Percentiles rank a stretch among this genome's conserved stretches.
Evolutionary conservation across 1,139 yeast genomes (phyloP).

Genomic region (Blastobotrys petasosporus): DNA sequence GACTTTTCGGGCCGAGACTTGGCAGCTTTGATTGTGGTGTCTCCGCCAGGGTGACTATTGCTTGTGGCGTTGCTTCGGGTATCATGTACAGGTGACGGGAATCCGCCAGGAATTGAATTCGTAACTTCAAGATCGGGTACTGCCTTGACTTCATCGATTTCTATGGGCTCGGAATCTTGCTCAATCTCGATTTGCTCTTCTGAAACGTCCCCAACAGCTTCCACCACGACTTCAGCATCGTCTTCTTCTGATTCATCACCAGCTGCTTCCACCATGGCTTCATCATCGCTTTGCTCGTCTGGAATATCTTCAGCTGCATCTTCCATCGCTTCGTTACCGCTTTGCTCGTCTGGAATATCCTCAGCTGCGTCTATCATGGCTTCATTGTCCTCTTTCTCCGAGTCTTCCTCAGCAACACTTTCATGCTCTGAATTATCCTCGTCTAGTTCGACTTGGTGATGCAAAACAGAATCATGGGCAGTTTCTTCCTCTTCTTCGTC

Average conservation of each 20-base stretch:
- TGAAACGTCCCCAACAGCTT: slow-evolving; percentile 7
- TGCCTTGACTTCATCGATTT: slow-evolving; percentile 8
- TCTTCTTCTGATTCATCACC: slow-evolving; percentile 11
- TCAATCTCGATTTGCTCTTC: slow-evolving; percentile 18
- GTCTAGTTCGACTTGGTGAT: too few species aligned
- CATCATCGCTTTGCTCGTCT: not conserved
- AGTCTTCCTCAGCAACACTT: too few species aligned
- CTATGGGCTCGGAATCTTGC: slow-evolving; percentile 1
- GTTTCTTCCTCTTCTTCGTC: too few species aligned
- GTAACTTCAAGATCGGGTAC: slow-evolving; percentile 2
- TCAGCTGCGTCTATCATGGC: not conserved
- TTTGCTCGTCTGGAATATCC: slow-evolving; percentile 10
- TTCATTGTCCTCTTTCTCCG: not conserved
- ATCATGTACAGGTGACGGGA: not conserved
- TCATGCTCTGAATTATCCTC: too few species aligned
- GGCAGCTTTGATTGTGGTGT: not conserved
- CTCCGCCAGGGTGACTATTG: not conserved
- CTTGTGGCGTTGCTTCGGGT: not conserved
- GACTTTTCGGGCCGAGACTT: not conserved
- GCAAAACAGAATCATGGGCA: too few species aligned
- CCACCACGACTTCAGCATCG: too few species aligned
- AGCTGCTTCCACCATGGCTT: not conserved
- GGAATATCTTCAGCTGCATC: not conserved
- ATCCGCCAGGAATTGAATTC: not conserved
- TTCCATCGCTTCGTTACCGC: not conserved